Evolutionary conservation across 2,329 filamentous ascomycete genomes (phyloP).

Genomic region (Talaromyces albobiverticillius): DNA sequence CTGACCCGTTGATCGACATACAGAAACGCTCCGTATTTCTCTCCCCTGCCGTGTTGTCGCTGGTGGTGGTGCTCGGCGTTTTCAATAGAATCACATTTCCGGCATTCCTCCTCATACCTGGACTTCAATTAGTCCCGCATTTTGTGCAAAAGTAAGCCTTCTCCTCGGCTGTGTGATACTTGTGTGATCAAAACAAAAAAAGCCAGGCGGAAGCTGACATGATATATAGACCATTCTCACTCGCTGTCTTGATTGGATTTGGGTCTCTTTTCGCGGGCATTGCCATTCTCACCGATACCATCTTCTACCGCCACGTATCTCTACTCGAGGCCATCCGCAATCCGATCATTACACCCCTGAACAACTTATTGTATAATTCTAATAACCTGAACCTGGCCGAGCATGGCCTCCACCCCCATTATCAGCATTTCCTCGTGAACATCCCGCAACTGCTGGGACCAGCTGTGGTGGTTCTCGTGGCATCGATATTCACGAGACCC

Average conservation of each 20-base stretch:
- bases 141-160: slow-evolving; percentile 70
- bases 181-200: too few relatives aligned
- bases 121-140: slow-evolving; percentile 78
- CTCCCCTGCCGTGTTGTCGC: slow-evolving; percentile 73
- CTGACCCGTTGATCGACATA: slow-evolving; percentile 5
- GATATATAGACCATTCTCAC: slow-evolving; percentile 51
- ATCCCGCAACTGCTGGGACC: slow-evolving; percentile 71
- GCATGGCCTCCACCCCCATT: slow-evolving; percentile 75
- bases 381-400: slow-evolving; percentile 66
- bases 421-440: slow-evolving; percentile 72
- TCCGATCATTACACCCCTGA: slow-evolving; percentile 72
- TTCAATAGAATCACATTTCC: slow-evolving; percentile 99
- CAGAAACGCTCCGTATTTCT: slow-evolving; percentile 73
- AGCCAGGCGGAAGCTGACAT: slow-evolving; percentile 22
- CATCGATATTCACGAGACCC: slow-evolving; percentile 46
- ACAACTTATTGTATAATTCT: slow-evolving; percentile 75
- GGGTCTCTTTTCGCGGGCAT: slow-evolving; percentile 66
- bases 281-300: slow-evolving; percentile 79
- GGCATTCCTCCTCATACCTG: slow-evolving; percentile 83
- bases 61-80: slow-evolving; percentile 77
- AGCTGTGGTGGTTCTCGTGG: slow-evolving; percentile 53
- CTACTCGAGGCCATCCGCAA: slow-evolving; percentile 43
- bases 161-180: background rate
- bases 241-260: slow-evolving; percentile 63
- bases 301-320: slow-evolving; percentile 62